Conservation (phyloP, 2,329 filamentous ascomycete species). For the Alternaria sp. region DNA sequence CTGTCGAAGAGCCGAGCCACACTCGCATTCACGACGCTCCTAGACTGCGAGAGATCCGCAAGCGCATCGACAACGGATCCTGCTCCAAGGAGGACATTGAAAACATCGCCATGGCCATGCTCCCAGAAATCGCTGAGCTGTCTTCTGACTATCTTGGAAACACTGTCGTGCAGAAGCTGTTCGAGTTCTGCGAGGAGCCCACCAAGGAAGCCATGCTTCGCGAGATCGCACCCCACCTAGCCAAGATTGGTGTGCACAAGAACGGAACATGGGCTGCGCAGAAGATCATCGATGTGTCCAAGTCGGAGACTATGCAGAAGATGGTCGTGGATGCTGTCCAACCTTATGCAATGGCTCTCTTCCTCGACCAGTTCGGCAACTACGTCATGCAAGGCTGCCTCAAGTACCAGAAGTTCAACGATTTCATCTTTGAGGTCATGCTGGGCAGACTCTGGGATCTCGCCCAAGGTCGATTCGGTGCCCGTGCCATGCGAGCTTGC, state of each 20-base stretch:
- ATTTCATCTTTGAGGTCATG: constrained; percentile 99
- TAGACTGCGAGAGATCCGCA: constrained; percentile 92
- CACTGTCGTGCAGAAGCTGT: constrained; percentile 98
- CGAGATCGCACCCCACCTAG: constrained; percentile 88
- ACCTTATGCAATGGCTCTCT: constrained; percentile 86
- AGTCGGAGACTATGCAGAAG: constrained; percentile 80
- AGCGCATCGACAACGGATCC: constrained; percentile 95
- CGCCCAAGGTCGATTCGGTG: constrained; percentile 89
- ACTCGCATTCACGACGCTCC: constrained; percentile 91
- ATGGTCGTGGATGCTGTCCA: constrained; percentile 84
- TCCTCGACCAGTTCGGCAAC: constrained; percentile 98
- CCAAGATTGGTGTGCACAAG: constrained; percentile 98
- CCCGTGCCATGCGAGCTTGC: constrained; percentile 94
- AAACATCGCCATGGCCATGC: constrained; percentile 88
- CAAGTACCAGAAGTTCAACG: constrained; percentile 87
- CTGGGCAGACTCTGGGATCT: constrained; percentile 92
- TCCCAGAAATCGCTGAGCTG: constrained; percentile 93
- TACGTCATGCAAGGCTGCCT: constrained; percentile 97
- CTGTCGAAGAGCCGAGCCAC: constrained; percentile 85
- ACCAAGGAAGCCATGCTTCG: constrained; percentile 90
- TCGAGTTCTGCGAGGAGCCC: constrained; percentile 91
- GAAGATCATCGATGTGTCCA: constrained; percentile 97
- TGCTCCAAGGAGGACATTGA: constrained; percentile 88
- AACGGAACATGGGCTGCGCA: constrained; percentile 99
- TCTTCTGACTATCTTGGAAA: constrained; percentile 97